These are phyloP conservation scores for Carex littledalei DNA, from an alignment of 176 grass and related monocot genomes.

Conservation along the genomic window DNA sequence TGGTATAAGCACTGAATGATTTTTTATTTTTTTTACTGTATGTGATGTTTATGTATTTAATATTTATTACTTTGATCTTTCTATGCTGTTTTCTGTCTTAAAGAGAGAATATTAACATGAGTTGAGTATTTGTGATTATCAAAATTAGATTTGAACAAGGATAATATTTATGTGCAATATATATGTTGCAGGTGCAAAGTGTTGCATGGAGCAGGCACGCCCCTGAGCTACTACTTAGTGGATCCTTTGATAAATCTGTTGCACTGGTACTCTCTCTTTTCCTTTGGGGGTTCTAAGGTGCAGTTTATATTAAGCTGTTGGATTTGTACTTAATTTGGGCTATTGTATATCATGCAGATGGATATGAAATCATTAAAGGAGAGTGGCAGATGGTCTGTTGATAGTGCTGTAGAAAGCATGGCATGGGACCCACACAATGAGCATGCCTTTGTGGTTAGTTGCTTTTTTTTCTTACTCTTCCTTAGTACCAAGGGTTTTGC, in stretches of 20 bases:
- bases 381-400: constrained; percentile 58
- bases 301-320: neutral
- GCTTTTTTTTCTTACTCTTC: constrained; percentile 5
- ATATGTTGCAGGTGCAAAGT: constrained; percentile 61
- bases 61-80: neutral
- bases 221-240: constrained; percentile 80
- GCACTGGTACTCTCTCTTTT: constrained; percentile 46
- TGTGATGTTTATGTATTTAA: neutral
- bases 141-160: neutral
- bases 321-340: neutral
- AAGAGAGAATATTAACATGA: neutral
- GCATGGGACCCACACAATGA: constrained; percentile 88
- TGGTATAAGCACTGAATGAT: neutral
- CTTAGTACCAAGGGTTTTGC: constrained; percentile 3
- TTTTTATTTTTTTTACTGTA: neutral
- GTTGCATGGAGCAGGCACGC: constrained; percentile 66
- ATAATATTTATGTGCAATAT: neutral
- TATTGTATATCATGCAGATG: constrained; percentile 41
- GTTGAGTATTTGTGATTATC: neutral
- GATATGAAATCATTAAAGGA: constrained; percentile 66
- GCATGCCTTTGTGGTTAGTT: constrained; percentile 61
- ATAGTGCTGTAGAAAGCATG: constrained; percentile 82
- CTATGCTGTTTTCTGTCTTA: neutral
- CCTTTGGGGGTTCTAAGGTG: neutral
- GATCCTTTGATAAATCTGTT: constrained; percentile 91